Conservation (phyloP, 2,329 filamentous ascomycete genomes). For the Pestalotiopsis sp. region DNA sequence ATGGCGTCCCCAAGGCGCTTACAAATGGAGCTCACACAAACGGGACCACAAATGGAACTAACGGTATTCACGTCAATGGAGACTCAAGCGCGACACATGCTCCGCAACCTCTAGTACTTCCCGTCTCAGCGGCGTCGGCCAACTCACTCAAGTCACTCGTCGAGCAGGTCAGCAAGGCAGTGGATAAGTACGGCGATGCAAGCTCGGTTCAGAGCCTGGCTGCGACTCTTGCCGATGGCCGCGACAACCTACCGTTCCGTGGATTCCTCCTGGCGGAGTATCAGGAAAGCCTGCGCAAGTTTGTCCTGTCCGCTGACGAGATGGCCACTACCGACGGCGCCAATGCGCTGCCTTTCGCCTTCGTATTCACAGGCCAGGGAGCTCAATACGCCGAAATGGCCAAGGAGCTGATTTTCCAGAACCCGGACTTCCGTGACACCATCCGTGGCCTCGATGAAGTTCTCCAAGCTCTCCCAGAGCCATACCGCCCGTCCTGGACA, state of each 20-base stretch:
- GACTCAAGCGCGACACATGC: no score
- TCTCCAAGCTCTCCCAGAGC: neutral
- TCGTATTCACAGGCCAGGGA: conserved; percentile 9
- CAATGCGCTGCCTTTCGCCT: neutral
- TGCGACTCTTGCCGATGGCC: neutral
- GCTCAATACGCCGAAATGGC: conserved; percentile 8
- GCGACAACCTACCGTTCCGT: conserved; percentile 12
- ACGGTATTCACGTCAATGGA: no score
- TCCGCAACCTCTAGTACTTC: neutral
- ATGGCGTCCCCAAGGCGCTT: neutral
- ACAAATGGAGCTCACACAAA: neutral
- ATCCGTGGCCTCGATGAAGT: neutral
- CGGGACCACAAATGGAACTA: neutral
- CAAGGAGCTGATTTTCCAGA: neutral
- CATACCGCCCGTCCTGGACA: neutral
- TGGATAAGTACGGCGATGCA: neutral
- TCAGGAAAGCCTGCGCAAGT: no score
- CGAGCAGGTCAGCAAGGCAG: neutral
- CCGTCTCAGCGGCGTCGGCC: neutral
- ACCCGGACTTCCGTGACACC: neutral
- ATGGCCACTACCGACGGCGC: neutral
- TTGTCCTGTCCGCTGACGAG: neutral
- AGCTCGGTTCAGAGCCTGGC: neutral
- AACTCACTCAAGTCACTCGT: conserved; percentile 1
- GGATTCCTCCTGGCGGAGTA: no score